Base-by-base conservation (phyloP, 1,284 basidiomycete species). In the Melanopsichium pennsylvanicum region DNA sequence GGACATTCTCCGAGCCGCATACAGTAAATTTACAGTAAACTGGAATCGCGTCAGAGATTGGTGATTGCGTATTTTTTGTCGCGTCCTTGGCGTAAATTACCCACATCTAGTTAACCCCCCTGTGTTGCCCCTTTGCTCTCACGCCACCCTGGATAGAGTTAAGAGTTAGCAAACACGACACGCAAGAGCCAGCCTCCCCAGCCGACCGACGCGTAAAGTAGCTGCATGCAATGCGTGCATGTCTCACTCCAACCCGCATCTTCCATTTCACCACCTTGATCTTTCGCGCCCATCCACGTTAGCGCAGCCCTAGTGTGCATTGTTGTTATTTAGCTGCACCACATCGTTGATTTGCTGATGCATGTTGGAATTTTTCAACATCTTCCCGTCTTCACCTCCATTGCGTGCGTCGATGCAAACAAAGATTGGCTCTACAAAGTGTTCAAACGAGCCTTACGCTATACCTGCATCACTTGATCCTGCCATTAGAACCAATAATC, bases 221-320 rank as follows among this genome's bases (percentile, higher is more conserved):
- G 27, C 43, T 62, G 52, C 47, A 50, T 25, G 35, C 23, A 45
- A 15, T n/a, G n/a, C n/a, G 31, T 42, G 46, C 37, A 46, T 63
- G 52, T 63, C 44, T 57, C 52, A 63, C 35, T 56, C 44, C 34
- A 46, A 63, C 60, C 29, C 31, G 49, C 49, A 47, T 38, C 35
- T 35, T 41, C n/a, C n/a, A n/a, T n/a, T n/a, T n/a, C n/a, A n/a
- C n/a, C n/a, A n/a, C n/a, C n/a, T n/a, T n/a, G n/a, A n/a, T n/a
- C n/a, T n/a, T n/a, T n/a, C n/a, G n/a, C 27, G 13, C 7, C 27
- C 27, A 29, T 13, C 27, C 27, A 29, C 27, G 27, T 29, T 29
- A n/a, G n/a, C n/a, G n/a, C n/a, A n/a, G n/a, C n/a, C n/a, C n/a
- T n/a, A n/a, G n/a, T n/a, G n/a, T n/a, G n/a, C n/a, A n/a, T n/a